Evolutionary conservation across 2,329 filamentous ascomycete genomes (phyloP), one percentile per base, ranked within the genome.

Genomic region (Hymenoscyphus occultus): DNA sequence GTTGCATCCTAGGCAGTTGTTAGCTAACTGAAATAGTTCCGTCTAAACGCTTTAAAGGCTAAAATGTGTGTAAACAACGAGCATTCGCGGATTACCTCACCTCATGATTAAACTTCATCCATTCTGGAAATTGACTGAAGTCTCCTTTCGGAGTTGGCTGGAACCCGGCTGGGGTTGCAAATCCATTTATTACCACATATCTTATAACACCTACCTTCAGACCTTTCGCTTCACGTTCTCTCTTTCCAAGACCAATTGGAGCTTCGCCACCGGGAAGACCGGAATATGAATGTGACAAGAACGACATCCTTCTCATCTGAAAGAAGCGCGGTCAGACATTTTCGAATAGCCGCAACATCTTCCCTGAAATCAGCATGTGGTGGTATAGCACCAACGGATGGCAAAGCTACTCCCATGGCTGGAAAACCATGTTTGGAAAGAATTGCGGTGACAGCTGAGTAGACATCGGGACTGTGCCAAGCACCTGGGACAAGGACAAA

Each of bases 241-340:
- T 66, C 63, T 78, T 78, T 9, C 74, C 69, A 3, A 77, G 68
- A 0, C 76, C 77, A 10, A 72, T 72, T 1, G 76, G 67, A 6
- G 74, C 75, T 61, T 77, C 74, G 3, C 74, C 71, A 2, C 70
- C 73, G 0, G 77, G 68, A 0, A 76, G 70, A 13, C 77, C 78
- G 6, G 75, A 72, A 71, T 78, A 80, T 22, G 76, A 78, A 56
- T 80, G 78, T 13, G n/a, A 78, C 63, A 2, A 79, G 69, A 2
- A 79, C 63, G 5, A 79, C 74, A 19, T 79, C 75, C 31, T 71
- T 74, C 1, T 74, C 74, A 6, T 74, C 63, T 5, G 60, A 68
- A 14, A 71, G 75, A 45, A 78, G 74, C 19, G 60, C 61, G 22
- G 68, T 65, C 28, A 77, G 74, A 5, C 67, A 71, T 6, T 69